These are phyloP conservation scores for Trichosporon inkin DNA, from an alignment of 1,284 basidiomycete genomes.

Conservation along the genomic window DNA sequence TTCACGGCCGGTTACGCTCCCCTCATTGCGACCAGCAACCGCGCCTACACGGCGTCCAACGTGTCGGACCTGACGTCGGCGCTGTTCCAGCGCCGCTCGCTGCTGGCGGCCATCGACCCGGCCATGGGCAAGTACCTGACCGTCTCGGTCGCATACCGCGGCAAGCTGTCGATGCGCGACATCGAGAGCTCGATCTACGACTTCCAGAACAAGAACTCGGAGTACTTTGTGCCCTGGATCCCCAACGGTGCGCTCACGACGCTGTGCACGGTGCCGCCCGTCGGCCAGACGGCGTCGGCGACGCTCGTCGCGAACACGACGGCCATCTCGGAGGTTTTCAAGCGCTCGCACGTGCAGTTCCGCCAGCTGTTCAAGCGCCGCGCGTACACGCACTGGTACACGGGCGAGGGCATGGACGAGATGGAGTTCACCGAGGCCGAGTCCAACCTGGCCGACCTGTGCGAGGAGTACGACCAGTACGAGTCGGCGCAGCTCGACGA, in stretches of 20 bases:
- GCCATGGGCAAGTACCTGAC: constrained; percentile 47
- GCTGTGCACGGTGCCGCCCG: constrained; percentile 74
- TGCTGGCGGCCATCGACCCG: constrained; percentile 43
- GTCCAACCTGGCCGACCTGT: constrained; percentile 91
- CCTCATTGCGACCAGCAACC: constrained; percentile 62
- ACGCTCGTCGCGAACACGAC: constrained; percentile 81
- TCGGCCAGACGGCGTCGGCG: constrained; percentile 70
- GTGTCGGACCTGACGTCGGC: constrained; percentile 42
- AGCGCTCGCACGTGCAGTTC: constrained; percentile 75
- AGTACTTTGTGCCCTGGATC: constrained; percentile 45
- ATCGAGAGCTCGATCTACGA: constrained; percentile 44
- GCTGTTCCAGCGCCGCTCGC: constrained; percentile 38
- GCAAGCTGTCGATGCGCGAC: constrained; percentile 44
- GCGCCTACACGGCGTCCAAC: constrained; percentile 56
- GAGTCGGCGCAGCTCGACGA: constrained; percentile 67
- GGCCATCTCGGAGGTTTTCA: constrained; percentile 77
- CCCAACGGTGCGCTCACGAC: constrained; percentile 50
- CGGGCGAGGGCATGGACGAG: constrained; percentile 98
- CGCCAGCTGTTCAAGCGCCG: constrained; percentile 59
- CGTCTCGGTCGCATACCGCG: constrained; percentile 44
- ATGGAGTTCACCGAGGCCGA: constrained; percentile 92
- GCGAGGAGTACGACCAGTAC: constrained; percentile 94
- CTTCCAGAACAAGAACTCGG: constrained; percentile 46
- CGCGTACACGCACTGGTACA: constrained; percentile 64
- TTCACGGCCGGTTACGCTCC: constrained; percentile 84